A percentile compares a stretch with the other conserved stretches of the same genome.
Conservation (phyloP, 2,329 filamentous ascomycete species). For the Fusarium luffae region DNA sequence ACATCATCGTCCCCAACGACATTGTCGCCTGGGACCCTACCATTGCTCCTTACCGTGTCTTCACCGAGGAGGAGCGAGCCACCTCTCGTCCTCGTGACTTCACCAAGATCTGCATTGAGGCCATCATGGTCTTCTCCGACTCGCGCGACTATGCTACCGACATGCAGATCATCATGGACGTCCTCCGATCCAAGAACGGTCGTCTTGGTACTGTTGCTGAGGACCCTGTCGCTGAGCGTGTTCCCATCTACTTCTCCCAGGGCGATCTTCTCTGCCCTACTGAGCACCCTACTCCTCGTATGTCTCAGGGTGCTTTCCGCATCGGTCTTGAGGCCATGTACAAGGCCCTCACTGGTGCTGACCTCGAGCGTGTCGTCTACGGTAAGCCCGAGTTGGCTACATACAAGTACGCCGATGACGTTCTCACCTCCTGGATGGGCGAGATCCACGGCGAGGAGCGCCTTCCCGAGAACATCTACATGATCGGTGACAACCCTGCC, state of each 20-base stretch:
- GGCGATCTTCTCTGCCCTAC: constrained; percentile 88
- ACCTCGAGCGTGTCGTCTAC: constrained; percentile 48
- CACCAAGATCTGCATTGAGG: constrained; percentile 81
- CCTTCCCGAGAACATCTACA: constrained; percentile 78
- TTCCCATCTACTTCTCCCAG: constrained; percentile 84
- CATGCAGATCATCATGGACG: constrained; percentile 80
- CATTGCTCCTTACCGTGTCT: constrained; percentile 83
- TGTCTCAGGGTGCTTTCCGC: constrained; percentile 89
- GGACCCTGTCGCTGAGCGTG: constrained; percentile 60
- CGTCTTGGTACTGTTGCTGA: constrained; percentile 74
- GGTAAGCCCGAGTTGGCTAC: constrained; percentile 80
- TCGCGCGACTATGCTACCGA: constrained; percentile 93
- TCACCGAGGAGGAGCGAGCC: constrained; percentile 69
- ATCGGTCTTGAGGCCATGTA: constrained; percentile 82
- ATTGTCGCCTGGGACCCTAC: constrained; percentile 77
- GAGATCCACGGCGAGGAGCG: constrained; percentile 77
- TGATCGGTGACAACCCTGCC: constrained; percentile 83
- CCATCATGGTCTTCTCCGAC: constrained; percentile 91
- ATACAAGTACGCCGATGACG: constrained; percentile 73
- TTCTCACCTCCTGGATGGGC: constrained; percentile 80
- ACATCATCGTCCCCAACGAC: constrained; percentile 84
- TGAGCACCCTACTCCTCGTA: constrained; percentile 79
- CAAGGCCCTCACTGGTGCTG: constrained; percentile 69
- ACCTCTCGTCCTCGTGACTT: constrained; percentile 78
- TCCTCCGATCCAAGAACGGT: constrained; percentile 80